Base-by-base conservation (phyloP, 306 rosid genomes). In the Elaeagnus macrophylla region DNA sequence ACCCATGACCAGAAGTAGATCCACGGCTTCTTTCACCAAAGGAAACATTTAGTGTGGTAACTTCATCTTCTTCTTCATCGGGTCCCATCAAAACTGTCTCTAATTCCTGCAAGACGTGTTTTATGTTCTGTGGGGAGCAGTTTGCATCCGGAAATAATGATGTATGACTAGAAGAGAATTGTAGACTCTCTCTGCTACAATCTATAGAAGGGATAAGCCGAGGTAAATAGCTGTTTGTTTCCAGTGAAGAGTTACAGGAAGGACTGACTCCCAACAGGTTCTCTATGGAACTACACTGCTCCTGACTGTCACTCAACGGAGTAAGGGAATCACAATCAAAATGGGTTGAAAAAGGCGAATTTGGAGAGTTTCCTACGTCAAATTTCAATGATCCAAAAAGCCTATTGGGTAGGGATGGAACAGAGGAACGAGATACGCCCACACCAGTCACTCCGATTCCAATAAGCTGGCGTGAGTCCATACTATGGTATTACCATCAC, bases 71-170 rank as follows among this genome's bases (percentile, higher is more conserved):
- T 25, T 69, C 72, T 36, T 77, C 78, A 50, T 80, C 95, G 1
- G 95, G 89, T 42, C 81, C 93, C 99, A 93, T 93, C 59, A 93
- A 65, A 68, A 77, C 89, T 64, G 79, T 72, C 81, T 91, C 96
- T 59, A 91, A 62, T 56, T 84, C 82, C 57, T 78, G 77, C 76
- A 93, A 67, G 1, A 73, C 73, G 43, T 71, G 69, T 51, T 67
- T 67, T 45, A 87, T 70, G 61, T 67, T 69, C 56, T 52, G 85
- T 2, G 49, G 1, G 51, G 65, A 67, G 5, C 57, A 65, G 50
- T 50, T 78, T 18, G 75, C 82, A 57, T 84, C 68, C 66, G 71
- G 73, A 18, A 54, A 57, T 51, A 59, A 48, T 56, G 75, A 55
- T 42, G 69, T 56, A 56, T 59, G 42, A 41, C 71, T 43, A 17